A percentile compares a stretch with the other conserved stretches of the same genome.
Evolutionary conservation across 2,329 filamentous ascomycete genomes (phyloP).

Genomic region (Pseudofabraea citricarpa): DNA sequence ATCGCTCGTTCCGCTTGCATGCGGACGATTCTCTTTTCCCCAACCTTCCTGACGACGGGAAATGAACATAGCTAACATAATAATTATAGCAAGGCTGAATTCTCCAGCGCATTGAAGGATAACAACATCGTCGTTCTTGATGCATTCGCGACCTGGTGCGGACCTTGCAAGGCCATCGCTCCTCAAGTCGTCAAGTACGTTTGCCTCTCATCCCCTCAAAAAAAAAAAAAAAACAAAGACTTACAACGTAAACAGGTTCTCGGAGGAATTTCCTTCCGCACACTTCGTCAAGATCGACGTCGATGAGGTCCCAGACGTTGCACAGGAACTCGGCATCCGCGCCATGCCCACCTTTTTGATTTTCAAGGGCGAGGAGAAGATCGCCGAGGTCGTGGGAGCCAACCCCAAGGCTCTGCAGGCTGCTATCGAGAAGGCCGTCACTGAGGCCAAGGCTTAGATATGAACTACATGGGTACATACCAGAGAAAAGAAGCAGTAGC

Average conservation of each 20-base stretch:
- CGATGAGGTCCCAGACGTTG: conserved; percentile 71
- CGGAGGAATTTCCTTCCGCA: conserved; percentile 52
- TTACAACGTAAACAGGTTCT: conserved; percentile 47
- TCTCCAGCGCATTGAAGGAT: conserved; percentile 46
- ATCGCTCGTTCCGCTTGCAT: too few relatives aligned
- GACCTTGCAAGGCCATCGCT: conserved; percentile 88
- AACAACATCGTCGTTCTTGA: conserved; percentile 72
- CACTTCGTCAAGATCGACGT: conserved; percentile 90
- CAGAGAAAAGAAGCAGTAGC: too few relatives aligned
- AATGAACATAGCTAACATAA: too few relatives aligned
- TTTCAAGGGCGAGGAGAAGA: conserved; percentile 75
- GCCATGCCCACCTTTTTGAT: conserved; percentile 91
- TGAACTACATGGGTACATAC: too few relatives aligned
- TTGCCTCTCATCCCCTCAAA: too few relatives aligned
- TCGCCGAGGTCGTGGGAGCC: conserved; percentile 72
- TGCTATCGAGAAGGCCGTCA: conserved; percentile 17
- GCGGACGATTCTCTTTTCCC: background rate
- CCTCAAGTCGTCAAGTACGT: conserved; percentile 66
- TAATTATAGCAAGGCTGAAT: conserved; percentile 50
- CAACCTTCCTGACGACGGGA: too few relatives aligned
- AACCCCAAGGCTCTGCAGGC: conserved; percentile 63
- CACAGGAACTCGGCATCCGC: conserved; percentile 72
- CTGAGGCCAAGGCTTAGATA: background rate
- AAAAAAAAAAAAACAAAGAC: too few relatives aligned
- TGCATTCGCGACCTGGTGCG: conserved; percentile 88